These are phyloP conservation scores for Pyrus communis DNA, from an alignment of 306 rosid genomes.

Conservation along the genomic window DNA sequence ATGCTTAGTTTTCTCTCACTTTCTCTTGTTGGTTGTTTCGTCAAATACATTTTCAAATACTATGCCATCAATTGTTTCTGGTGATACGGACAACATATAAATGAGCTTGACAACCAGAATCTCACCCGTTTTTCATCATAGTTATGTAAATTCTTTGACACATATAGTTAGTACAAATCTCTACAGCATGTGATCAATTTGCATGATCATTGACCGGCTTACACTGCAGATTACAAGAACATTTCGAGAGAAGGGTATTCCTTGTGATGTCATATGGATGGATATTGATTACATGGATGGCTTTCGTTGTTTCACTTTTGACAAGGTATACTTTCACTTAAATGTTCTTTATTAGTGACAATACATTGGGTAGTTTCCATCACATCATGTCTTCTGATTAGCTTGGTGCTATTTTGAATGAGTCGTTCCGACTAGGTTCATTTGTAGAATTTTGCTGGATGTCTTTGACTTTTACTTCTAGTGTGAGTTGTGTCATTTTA, in stretches of 20 bases:
- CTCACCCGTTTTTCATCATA: not conserved
- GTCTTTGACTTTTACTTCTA: not conserved
- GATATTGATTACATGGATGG: constrained; percentile 96
- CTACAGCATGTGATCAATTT: not conserved
- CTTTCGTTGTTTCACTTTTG: constrained; percentile 86
- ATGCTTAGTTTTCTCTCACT: not conserved
- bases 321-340: constrained; percentile 42
- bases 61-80: not conserved
- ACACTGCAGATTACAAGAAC: constrained; percentile 58
- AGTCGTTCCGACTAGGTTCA: not conserved
- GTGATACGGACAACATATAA: not conserved
- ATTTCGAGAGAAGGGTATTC: constrained; percentile 64
- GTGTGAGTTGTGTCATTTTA: not conserved
- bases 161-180: not conserved
- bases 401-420: not conserved
- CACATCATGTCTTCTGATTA: not conserved
- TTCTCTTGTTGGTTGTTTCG: not conserved
- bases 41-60: not conserved
- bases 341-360: not conserved
- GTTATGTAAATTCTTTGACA: not conserved
- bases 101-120: not conserved
- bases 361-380: not conserved
- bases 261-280: constrained; percentile 96
- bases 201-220: constrained; percentile 13
- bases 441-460: not conserved